A percentile compares a stretch with the other conserved stretches of the same genome.
Conservation (phyloP, 1,284 basidiomycete genomes). For the Puccinia horiana region DNA sequence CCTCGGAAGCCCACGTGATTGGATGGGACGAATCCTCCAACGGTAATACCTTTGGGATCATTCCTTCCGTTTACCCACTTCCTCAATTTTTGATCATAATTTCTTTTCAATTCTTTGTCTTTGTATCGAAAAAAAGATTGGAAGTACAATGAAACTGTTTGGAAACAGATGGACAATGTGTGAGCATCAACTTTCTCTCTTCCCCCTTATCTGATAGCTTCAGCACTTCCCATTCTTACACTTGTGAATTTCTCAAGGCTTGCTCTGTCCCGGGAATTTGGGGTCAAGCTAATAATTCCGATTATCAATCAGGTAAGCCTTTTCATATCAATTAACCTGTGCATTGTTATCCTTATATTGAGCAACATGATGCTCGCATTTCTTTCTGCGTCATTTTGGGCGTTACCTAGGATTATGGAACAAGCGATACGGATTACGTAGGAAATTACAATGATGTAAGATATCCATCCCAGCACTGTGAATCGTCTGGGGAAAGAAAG, state of each 20-base stretch:
- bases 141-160: constrained; percentile 44
- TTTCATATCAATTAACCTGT: not conserved
- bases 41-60: constrained; percentile 7
- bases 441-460: constrained; percentile 49
- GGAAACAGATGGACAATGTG: constrained; percentile 44
- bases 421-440: constrained; percentile 11
- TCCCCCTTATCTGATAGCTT: not conserved
- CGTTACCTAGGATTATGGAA: constrained; percentile 38
- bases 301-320: constrained; percentile 48
- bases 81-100: not conserved
- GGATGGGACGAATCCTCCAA: constrained; percentile 39
- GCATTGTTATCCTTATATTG: not conserved
- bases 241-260: constrained; percentile 13
- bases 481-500: not conserved
- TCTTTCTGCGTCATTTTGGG: not conserved
- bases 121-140: constrained; percentile 32
- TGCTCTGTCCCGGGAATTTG: constrained; percentile 18
- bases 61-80: not conserved
- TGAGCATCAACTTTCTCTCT: not conserved
- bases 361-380: not conserved
- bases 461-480: not conserved
- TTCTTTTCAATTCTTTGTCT: not conserved
- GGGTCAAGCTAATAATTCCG: constrained; percentile 44
- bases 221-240: not conserved
- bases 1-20: constrained; percentile 31